Evolutionary conservation across 805 yeast genomes (phyloP).

Genomic region (Zygotorulaspora florentina): DNA sequence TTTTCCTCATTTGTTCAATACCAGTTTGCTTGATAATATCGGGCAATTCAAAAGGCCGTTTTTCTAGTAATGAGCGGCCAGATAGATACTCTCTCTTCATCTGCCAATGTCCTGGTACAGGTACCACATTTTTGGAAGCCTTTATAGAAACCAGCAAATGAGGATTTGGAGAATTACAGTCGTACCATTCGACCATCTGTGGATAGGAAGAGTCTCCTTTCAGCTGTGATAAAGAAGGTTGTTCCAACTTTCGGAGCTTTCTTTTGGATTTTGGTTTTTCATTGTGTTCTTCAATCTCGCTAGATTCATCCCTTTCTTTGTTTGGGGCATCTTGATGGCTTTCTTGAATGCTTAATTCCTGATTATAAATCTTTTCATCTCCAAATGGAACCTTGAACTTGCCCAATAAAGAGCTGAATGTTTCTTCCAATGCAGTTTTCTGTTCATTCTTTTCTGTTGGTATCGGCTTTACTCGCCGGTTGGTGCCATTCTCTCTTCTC

Average conservation of each 20-base stretch:
- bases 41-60: conserved; percentile 73
- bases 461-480: conserved; percentile 3
- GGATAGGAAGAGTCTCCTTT: conserved; percentile 62
- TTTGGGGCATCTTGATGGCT: conserved; percentile 3
- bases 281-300: conserved; percentile 11
- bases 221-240: conserved; percentile 62
- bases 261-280: conserved; percentile 38
- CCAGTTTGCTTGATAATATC: conserved; percentile 76
- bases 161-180: conserved; percentile 82
- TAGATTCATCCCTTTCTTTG: neutral
- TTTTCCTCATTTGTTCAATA: conserved; percentile 78
- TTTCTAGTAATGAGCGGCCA: conserved; percentile 59
- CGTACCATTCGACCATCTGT: conserved; percentile 79
- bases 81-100: conserved; percentile 69
- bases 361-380: conserved; percentile 15
- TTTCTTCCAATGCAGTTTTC: conserved; percentile 17
- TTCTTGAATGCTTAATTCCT: conserved; percentile 10
- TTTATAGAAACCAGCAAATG: conserved; percentile 59
- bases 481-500: conserved; percentile 3
- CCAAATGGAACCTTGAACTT: conserved; percentile 16
- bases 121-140: conserved; percentile 58
- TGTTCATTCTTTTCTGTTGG: conserved; percentile 24
- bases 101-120: conserved; percentile 84
- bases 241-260: conserved; percentile 48
- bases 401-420: conserved; percentile 12